A percentile compares a stretch with the other conserved stretches of the same genome.
phyloP scores from a whole-genome alignment of 2,329 filamentous ascomycete species.

The Polychaeton citri region DNA sequence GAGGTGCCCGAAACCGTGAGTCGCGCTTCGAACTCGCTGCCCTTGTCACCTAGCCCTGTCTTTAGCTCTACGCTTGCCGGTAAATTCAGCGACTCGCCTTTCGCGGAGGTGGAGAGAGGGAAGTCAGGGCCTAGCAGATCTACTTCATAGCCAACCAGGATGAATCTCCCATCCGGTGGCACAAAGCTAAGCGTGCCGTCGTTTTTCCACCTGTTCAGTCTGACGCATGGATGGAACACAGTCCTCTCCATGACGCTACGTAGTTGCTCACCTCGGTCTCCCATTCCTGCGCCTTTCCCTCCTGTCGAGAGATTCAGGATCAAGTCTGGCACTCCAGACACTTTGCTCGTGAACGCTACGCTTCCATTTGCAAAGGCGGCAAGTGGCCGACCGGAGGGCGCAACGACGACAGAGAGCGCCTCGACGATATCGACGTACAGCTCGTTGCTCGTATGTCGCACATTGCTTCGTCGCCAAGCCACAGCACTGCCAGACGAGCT shows the following conservation, averaged over 20 bases:
- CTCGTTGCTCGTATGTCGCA: constrained; percentile 92
- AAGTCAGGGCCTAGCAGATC: constrained; percentile 64
- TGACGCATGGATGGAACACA: constrained; percentile 91
- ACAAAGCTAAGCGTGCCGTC: constrained; percentile 88
- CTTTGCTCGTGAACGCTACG: constrained; percentile 87
- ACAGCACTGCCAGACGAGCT: constrained; percentile 38
- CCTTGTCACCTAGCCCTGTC: constrained; percentile 60
- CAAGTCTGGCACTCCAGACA: constrained; percentile 90
- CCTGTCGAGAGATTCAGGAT: constrained; percentile 65
- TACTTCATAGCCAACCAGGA: constrained; percentile 87
- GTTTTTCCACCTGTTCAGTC: constrained; percentile 80
- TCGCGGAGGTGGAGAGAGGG: constrained; percentile 9
- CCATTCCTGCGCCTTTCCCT: constrained; percentile 65
- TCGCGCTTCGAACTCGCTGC: constrained; percentile 80
- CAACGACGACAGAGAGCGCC: constrained; percentile 72
- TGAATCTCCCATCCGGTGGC: constrained; percentile 86
- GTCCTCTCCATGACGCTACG: constrained; percentile 61
- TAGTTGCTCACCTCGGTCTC: constrained; percentile 29
- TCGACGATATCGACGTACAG: constrained; percentile 94
- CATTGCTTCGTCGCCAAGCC: constrained; percentile 83
- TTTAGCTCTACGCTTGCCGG: constrained; percentile 73
- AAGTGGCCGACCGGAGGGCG: constrained; percentile 77
- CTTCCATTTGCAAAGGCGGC: constrained; percentile 82
- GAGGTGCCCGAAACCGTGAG: constrained; percentile 47
- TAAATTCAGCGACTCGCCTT: constrained; percentile 54